Percentiles rank a stretch among this genome's conserved stretches.
phyloP scores from a whole-genome alignment of 352 stramenopile species.

The Phytophthora cactorum region DNA sequence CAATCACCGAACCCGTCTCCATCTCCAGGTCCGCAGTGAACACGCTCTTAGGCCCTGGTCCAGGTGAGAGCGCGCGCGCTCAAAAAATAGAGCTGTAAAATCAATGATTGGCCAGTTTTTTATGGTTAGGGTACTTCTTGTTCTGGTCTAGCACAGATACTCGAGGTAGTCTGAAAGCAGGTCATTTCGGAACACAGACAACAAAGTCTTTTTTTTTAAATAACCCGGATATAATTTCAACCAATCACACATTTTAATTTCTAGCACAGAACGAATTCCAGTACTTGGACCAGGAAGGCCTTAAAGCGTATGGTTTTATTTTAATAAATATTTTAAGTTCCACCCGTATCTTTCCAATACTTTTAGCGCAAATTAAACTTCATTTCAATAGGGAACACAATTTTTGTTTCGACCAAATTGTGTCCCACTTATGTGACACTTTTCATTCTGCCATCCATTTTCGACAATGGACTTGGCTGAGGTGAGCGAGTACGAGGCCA shows the following conservation, averaged over 20 bases:
- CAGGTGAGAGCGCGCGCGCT: too few relatives aligned
- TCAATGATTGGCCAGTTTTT: neutral
- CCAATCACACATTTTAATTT: neutral
- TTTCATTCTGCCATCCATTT: constrained; percentile 30
- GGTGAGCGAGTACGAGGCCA: constrained; percentile 67
- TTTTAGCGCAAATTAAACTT: too few relatives aligned
- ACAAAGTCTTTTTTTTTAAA: neutral
- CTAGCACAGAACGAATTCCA: neutral
- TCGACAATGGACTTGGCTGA: neutral
- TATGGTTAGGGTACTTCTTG: neutral
- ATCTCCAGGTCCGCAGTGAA: too few relatives aligned
- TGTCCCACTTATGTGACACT: neutral
- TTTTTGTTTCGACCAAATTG: too few relatives aligned
- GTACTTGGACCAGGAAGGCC: neutral
- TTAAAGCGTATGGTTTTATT: too few relatives aligned
- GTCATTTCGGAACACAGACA: neutral
- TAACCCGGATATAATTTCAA: neutral
- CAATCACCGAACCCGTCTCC: too few relatives aligned
- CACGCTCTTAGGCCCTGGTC: too few relatives aligned
- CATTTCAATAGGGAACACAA: too few relatives aligned
- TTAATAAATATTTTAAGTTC: too few relatives aligned
- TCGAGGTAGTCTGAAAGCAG: neutral
- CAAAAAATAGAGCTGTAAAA: neutral
- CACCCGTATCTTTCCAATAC: too few relatives aligned
- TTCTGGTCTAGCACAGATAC: neutral